Evolutionary conservation across 192 early-diverging fungal species (phyloP).

Genomic region (Rhizophagus sp.): DNA sequence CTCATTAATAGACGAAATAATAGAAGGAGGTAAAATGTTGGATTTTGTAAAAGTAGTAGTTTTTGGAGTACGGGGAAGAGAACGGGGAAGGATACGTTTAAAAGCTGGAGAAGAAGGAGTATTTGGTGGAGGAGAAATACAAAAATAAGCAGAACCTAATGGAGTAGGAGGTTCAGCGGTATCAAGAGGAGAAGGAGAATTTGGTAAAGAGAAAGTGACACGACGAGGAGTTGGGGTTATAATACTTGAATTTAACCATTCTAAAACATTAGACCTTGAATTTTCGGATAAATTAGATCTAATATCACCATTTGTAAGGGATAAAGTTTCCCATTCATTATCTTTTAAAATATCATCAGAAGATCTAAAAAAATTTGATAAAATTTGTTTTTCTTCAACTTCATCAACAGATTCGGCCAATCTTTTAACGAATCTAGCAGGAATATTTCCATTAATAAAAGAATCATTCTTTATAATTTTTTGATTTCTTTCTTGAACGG

Average conservation of each 20-base stretch:
- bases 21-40: neutral
- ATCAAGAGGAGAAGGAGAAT: conserved; percentile 18
- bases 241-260: neutral
- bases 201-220: neutral
- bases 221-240: neutral
- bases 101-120: neutral
- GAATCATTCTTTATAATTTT: conserved; percentile 1
- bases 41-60: neutral
- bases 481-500: neutral
- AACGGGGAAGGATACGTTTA: neutral
- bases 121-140: neutral
- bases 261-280: conserved; percentile 2
- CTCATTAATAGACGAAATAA: no score
- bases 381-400: conserved; percentile 13
- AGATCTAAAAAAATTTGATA: conserved; percentile 9
- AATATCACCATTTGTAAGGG: neutral
- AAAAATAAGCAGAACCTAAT: conserved; percentile 17
- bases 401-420: conserved; percentile 17
- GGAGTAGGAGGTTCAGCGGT: conserved; percentile 24
- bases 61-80: neutral
- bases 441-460: conserved; percentile 17
- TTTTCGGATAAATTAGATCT: neutral
- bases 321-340: neutral
- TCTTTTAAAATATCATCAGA: neutral
- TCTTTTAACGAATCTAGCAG: conserved; percentile 11